Evolutionary conservation across 2,329 filamentous ascomycete species (phyloP).

Genomic region (Dendryphion nanum): DNA sequence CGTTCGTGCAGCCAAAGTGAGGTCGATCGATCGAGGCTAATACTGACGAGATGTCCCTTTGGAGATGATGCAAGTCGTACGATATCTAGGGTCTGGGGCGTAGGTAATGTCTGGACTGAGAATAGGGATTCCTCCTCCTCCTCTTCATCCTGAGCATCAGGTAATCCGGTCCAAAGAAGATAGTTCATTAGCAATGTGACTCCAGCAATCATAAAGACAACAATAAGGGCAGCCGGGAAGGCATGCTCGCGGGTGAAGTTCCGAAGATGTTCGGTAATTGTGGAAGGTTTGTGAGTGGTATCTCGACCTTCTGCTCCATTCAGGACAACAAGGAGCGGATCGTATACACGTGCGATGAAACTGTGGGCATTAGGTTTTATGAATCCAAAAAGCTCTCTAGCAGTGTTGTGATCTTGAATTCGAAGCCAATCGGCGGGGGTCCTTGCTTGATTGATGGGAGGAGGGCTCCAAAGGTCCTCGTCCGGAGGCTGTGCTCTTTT

Average conservation of each 20-base stretch:
- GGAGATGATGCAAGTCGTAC: conserved; percentile 62
- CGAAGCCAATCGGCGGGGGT: conserved; percentile 75
- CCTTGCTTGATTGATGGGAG: conserved; percentile 69
- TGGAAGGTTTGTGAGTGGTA: conserved; percentile 46
- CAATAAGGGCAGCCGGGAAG: conserved; percentile 61
- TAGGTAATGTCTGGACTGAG: conserved; percentile 59
- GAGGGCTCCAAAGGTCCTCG: conserved; percentile 35
- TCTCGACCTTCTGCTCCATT: conserved; percentile 66
- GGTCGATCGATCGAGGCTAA: conserved; percentile 68
- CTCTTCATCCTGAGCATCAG: conserved; percentile 44
- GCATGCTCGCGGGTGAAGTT: conserved; percentile 63
- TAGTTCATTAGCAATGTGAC: conserved; percentile 73
- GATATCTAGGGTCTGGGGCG: conserved; percentile 69
- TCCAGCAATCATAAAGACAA: conserved; percentile 62
- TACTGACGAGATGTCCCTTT: conserved; percentile 65
- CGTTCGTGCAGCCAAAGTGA: conserved; percentile 55
- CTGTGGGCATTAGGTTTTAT: conserved; percentile 70
- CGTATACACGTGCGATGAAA: conserved; percentile 71
- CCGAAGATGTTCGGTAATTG: conserved; percentile 53
- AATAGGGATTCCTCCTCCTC: conserved; percentile 55
- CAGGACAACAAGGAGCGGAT: conserved; percentile 71
- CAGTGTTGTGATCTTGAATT: conserved; percentile 76
- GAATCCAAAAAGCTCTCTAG: conserved; percentile 71
- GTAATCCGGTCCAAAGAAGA: conserved; percentile 64
- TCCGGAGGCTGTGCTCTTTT: conserved; percentile 6